These are phyloP conservation scores for Plasmopara halstedii DNA, from an alignment of 352 stramenopile genomes.

Conservation along the genomic window DNA sequence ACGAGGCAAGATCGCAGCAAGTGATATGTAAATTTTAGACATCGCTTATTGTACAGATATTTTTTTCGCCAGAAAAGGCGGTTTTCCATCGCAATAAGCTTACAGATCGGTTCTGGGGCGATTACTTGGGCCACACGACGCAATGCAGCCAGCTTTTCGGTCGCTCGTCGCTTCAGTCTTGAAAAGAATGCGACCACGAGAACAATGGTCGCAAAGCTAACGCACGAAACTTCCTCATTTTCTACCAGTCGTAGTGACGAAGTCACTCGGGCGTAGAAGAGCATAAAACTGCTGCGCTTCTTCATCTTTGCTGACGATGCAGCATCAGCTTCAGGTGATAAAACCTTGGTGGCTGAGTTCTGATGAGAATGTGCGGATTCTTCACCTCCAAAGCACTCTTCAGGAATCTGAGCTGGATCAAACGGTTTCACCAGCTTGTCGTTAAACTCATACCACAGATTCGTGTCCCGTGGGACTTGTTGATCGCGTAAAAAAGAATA, in stretches of 20 bases:
- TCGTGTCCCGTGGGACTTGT: slow-evolving; percentile 20
- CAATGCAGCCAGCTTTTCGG: slow-evolving; percentile 33
- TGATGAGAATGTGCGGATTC: slow-evolving; percentile 21
- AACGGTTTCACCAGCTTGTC: slow-evolving; percentile 80
- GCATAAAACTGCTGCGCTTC: slow-evolving; percentile 83
- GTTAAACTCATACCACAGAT: slow-evolving; percentile 84
- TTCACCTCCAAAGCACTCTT: slow-evolving; percentile 66
- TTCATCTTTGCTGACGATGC: slow-evolving; percentile 44
- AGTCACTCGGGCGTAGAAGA: slow-evolving; percentile 67
- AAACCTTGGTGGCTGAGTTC: slow-evolving; percentile 6
- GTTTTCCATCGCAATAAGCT: slow-evolving; percentile 77
- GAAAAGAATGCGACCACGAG: slow-evolving; percentile 34
- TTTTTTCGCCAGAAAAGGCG: slow-evolving; percentile 81
- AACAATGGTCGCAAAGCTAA: slow-evolving; percentile 18
- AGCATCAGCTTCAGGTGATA: slow-evolving; percentile 13
- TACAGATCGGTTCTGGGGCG: slow-evolving; percentile 60
- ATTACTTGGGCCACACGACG: slow-evolving; percentile 43
- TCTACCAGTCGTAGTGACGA: slow-evolving; percentile 27
- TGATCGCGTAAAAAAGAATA: slow-evolving; percentile 84
- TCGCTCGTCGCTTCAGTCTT: slow-evolving; percentile 26
- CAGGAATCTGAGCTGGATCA: slow-evolving; percentile 52
- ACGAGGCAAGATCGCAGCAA: slow-evolving; percentile 57
- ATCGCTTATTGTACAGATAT: slow-evolving; percentile 72
- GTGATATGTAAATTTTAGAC: slow-evolving; percentile 74
- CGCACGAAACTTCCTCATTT: slow-evolving; percentile 13